Evolutionary conservation across 1,284 basidiomycete genomes (phyloP).

Genomic region (Xerocomus nothofagi): DNA sequence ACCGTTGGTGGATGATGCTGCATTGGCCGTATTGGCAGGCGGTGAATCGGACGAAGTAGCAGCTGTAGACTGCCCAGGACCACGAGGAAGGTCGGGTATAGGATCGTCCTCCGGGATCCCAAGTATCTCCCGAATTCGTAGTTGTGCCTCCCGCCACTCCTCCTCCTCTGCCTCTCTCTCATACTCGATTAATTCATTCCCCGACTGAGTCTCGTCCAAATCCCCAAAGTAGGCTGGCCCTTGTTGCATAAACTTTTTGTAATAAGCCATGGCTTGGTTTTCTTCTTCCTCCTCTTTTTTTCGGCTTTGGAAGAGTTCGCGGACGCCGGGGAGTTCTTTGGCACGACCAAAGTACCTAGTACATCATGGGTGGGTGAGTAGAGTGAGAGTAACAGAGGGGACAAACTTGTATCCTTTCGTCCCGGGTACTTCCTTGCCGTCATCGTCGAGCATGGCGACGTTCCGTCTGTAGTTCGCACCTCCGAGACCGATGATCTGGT

Average conservation of each 20-base stretch:
- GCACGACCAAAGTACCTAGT: conserved; percentile 94
- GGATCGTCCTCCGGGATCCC: conserved; percentile 53
- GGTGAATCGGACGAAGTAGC: conserved; percentile 28
- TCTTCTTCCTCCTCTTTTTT: conserved; percentile 86
- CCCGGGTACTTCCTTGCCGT: conserved; percentile 92
- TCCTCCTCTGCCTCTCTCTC: conserved; percentile 75
- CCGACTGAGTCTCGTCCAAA: conserved; percentile 65
- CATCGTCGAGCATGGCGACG: conserved; percentile 89
- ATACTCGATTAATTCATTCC: conserved; percentile 69
- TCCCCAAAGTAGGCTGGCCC: conserved; percentile 93
- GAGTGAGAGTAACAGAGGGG: no score
- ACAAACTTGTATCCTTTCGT: conserved; percentile 98
- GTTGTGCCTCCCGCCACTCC: conserved; percentile 76
- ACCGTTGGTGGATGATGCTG: conserved; percentile 15
- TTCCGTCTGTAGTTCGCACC: conserved; percentile 96
- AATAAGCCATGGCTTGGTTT: conserved; percentile 73
- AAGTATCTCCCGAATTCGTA: conserved; percentile 55
- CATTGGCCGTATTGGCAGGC: conserved; percentile 9
- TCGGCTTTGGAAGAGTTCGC: conserved; percentile 86
- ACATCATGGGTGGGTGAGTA: conserved; percentile 1
- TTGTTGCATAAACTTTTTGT: conserved; percentile 88
- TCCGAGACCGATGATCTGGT: conserved; percentile 91
- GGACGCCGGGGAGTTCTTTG: conserved; percentile 94
- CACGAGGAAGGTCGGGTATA: conserved; percentile 51
- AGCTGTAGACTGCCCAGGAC: conserved; percentile 1